phyloP scores from a whole-genome alignment of 305 asterid species.

The Salvia sclarea region DNA sequence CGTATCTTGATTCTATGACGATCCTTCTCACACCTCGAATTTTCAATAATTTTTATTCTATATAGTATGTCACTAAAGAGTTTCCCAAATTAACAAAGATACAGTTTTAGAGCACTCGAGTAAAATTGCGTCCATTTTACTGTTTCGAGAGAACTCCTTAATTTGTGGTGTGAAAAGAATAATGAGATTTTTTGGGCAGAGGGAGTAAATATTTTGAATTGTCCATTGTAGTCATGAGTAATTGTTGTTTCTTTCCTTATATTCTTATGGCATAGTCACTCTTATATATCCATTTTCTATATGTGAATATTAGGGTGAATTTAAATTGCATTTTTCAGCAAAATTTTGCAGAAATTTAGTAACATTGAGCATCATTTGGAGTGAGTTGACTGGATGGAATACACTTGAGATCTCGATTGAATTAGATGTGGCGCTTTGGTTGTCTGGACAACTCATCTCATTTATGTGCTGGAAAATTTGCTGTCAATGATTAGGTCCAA shows the following conservation, averaged over 20 bases:
- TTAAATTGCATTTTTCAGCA: background rate
- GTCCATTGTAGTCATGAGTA: background rate
- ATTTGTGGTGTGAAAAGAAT: background rate
- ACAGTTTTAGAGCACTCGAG: background rate
- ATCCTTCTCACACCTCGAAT: background rate
- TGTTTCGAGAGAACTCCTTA: background rate
- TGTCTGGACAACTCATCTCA: constrained; percentile 24
- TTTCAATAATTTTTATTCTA: background rate
- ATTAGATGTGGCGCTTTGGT: constrained; percentile 3
- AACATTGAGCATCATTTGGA: constrained; percentile 14
- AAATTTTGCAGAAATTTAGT: background rate
- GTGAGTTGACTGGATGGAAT: constrained; percentile 14
- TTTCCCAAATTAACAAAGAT: background rate
- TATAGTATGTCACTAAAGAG: background rate
- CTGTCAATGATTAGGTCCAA: constrained; percentile 22
- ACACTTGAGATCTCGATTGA: constrained; percentile 17
- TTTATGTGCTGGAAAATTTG: constrained; percentile 27
- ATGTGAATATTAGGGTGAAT: background rate
- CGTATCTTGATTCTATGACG: background rate
- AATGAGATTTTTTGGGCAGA: background rate
- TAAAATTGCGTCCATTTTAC: background rate
- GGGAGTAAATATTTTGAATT: background rate
- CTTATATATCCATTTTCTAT: background rate
- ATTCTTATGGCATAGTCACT: background rate
- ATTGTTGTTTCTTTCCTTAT: background rate